Evolutionary conservation across 2,329 filamentous ascomycete species (phyloP).

Genomic region (Arthrobotrys musiformis): DNA sequence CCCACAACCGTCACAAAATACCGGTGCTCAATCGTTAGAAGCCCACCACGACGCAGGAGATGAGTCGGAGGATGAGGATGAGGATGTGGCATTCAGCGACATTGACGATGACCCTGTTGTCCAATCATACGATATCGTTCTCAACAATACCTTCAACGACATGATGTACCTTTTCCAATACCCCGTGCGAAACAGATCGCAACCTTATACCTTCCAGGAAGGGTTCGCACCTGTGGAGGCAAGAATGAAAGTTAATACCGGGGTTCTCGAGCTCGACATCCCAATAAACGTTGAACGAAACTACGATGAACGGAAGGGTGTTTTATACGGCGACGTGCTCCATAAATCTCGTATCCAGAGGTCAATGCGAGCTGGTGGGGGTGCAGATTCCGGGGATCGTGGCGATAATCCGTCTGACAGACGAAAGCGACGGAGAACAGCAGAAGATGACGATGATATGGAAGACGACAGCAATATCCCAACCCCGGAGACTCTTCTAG

Average conservation of each 20-base stretch:
- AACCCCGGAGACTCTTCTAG: constrained; percentile 59
- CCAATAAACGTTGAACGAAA: constrained; percentile 77
- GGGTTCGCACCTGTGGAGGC: constrained; percentile 74
- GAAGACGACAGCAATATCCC: constrained; percentile 62
- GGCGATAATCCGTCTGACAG: constrained; percentile 59
- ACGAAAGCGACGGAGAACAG: constrained; percentile 62
- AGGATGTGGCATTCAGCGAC: constrained; percentile 34
- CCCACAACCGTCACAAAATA: background rate
- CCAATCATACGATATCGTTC: constrained; percentile 82
- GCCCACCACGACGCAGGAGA: background rate
- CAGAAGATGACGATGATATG: constrained; percentile 64
- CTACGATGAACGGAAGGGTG: constrained; percentile 85
- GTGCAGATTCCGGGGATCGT: constrained; percentile 60
- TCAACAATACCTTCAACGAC: constrained; percentile 78
- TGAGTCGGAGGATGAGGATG: constrained; percentile 46
- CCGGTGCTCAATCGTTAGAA: background rate
- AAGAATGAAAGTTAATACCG: constrained; percentile 82
- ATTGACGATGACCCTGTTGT: constrained; percentile 74
- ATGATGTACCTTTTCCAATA: constrained; percentile 88
- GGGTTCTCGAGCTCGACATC: constrained; percentile 92
- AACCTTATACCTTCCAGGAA: constrained; percentile 71
- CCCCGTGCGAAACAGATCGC: constrained; percentile 76
- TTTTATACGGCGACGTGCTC: constrained; percentile 83
- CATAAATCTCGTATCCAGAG: constrained; percentile 66
- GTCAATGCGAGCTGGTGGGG: constrained; percentile 59